Evolutionary conservation across 2,329 filamentous ascomycete species (phyloP).

Genomic region (Scleromitrula shiraiana): DNA sequence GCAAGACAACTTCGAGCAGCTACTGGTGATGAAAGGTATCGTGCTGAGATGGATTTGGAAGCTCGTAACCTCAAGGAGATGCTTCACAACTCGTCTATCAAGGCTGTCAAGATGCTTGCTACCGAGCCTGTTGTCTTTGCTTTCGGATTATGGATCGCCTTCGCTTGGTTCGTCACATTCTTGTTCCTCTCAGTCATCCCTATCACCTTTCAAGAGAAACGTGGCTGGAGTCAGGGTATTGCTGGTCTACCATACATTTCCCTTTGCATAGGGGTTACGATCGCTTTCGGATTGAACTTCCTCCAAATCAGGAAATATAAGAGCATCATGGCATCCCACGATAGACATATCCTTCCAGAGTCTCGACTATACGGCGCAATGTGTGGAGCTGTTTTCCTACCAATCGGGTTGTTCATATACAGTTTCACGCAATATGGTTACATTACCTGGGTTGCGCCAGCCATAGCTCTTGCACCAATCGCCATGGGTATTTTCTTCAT

Average conservation of each 20-base stretch:
- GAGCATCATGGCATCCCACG: not conserved
- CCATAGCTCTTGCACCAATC: constrained; percentile 5
- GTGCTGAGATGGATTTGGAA: constrained; percentile 43
- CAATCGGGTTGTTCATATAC: constrained; percentile 65
- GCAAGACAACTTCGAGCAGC: constrained; percentile 55
- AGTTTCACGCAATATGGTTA: constrained; percentile 40
- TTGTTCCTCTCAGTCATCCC: constrained; percentile 74
- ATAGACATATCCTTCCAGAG: constrained; percentile 45
- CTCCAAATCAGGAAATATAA: constrained; percentile 6
- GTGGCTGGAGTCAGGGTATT: constrained; percentile 53
- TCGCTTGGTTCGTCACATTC: constrained; percentile 83
- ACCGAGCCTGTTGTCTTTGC: constrained; percentile 73
- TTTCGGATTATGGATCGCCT: constrained; percentile 83
- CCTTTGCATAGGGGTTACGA: constrained; percentile 32
- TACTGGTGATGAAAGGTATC: constrained; percentile 51
- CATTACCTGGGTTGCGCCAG: constrained; percentile 7
- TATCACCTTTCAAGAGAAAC: constrained; percentile 63
- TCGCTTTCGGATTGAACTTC: constrained; percentile 8
- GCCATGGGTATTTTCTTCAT: constrained; percentile 9
- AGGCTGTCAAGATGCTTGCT: constrained; percentile 63
- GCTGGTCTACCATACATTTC: constrained; percentile 54
- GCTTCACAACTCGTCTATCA: constrained; percentile 63
- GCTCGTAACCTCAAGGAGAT: constrained; percentile 50
- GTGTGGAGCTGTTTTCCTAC: constrained; percentile 63
- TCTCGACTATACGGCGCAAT: constrained; percentile 74